Evolutionary conservation across 2,329 filamentous ascomycete species (phyloP), one percentile per base, ranked within the genome.

Genomic region (Colletotrichum incanum): DNA sequence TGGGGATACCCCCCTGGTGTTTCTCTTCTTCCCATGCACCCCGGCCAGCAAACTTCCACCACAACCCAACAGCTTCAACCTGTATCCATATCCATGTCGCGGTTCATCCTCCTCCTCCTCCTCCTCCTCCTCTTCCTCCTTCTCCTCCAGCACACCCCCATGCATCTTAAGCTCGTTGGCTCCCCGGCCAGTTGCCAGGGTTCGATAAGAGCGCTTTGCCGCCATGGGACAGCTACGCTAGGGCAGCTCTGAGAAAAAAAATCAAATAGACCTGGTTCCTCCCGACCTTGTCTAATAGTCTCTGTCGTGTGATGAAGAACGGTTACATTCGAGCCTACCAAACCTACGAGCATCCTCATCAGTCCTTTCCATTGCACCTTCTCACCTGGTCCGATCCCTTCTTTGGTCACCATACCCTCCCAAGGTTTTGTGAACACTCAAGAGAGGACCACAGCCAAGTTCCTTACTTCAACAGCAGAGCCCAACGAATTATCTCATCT

Each of bases 161-260:
- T 72, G 70, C 70, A 65, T 61, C 60, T 70, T 71, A 60, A 72
- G 65, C 70, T 72, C 63, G 54, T 37, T 37, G 50, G 28, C 55
- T 65, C 66, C 70, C 66, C 70, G 66, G 70, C 66, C 65, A 58
- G 52, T 71, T 71, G 66, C 70, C 54, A 56, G 70, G 69, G 66
- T 49, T 71, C 52, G 60, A 72, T 71, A 72, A 71, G 70, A 72
- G 71, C 66, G 70, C 70, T 72, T 68, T 71, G 69, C 69, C 69
- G 66, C 65, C 70, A 65, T 72, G 60, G 66, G 66, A 72, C 47
- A 61, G 65, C 65, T 65, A 71, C 65, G 69, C 69, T 71, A 68
- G 69, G 65, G 69, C 69, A 52, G 58, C 58, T 63, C 23, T 37
- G 50, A 28, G 47, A 56, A 72, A 69, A 72, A 68, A 70, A 72